phyloP scores from a whole-genome alignment of 257 asterid species.

The Linaria vulgaris region DNA sequence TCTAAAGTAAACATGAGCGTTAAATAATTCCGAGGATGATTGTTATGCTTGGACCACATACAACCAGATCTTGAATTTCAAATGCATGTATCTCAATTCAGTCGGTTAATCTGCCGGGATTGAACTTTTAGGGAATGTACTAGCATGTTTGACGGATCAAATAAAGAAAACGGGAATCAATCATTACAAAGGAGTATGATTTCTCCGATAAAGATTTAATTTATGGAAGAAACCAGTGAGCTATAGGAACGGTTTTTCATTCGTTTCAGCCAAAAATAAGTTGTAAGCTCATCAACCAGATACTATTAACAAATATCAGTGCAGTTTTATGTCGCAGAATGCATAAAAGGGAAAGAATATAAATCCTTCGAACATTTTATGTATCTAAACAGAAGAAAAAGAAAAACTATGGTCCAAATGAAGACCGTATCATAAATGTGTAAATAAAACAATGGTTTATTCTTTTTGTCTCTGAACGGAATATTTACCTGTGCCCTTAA shows the following conservation, averaged over 20 bases:
- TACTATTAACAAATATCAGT: neutral
- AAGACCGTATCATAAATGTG: neutral
- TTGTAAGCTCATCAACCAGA: neutral
- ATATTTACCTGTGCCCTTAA: constrained; percentile 66
- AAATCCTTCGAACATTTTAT: too few relatives aligned
- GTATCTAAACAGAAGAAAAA: too few relatives aligned
- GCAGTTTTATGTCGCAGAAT: neutral
- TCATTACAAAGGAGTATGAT: neutral
- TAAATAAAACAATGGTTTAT: neutral
- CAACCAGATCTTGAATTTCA: neutral
- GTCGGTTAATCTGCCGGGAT: neutral
- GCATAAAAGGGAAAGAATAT: neutral
- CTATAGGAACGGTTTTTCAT: neutral
- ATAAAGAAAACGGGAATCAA: neutral
- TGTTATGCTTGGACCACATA: neutral
- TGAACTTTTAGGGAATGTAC: too few relatives aligned
- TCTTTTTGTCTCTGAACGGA: neutral
- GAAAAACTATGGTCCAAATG: too few relatives aligned
- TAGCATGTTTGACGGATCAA: neutral
- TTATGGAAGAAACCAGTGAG: neutral
- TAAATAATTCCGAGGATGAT: neutral
- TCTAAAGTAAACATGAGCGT: neutral
- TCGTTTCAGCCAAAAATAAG: neutral
- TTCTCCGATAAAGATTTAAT: neutral
- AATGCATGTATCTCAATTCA: neutral